Percentiles rank a stretch among this genome's conserved stretches.
These are phyloP conservation scores for Bocquillonia castaneifolia DNA, from an alignment of 441 rosid genomes.

Conservation along the genomic window DNA sequence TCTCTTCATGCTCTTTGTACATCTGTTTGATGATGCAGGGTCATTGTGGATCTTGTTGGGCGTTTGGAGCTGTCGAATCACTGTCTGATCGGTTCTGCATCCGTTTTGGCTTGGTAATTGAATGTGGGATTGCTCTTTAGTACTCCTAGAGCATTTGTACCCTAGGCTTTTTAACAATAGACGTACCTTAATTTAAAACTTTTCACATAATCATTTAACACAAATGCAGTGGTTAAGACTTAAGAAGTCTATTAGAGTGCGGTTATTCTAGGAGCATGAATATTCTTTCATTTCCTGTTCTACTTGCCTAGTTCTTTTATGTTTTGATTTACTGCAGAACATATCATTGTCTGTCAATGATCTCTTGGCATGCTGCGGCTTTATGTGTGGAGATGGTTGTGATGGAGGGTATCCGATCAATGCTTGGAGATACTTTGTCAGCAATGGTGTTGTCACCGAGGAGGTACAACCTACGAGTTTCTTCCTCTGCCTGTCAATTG, in stretches of 20 bases:
- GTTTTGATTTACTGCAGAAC: too few species aligned
- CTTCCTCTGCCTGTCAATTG: conserved; percentile 2
- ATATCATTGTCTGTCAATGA: conserved; percentile 89
- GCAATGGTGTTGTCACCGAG: conserved; percentile 81
- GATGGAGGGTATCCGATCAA: conserved; percentile 73
- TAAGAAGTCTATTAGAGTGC: too few species aligned
- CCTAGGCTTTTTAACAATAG: too few species aligned
- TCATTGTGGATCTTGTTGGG: conserved; percentile 98
- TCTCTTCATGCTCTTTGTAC: conserved; percentile 14
- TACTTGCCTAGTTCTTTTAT: neutral
- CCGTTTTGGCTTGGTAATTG: conserved; percentile 61
- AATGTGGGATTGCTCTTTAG: too few species aligned
- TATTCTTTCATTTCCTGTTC: too few species aligned
- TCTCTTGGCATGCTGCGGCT: conserved; percentile 92
- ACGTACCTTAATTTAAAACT: too few species aligned
- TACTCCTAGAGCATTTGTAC: too few species aligned
- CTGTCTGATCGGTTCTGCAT: conserved; percentile 91
- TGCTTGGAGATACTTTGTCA: conserved; percentile 77
- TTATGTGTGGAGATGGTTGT: conserved; percentile 82
- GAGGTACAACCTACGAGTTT: conserved; percentile 57
- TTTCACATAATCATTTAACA: too few species aligned
- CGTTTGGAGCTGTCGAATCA: conserved; percentile 91
- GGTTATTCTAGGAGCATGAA: too few species aligned
- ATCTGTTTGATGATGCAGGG: conserved; percentile 49
- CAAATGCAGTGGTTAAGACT: too few species aligned